These are phyloP conservation scores for Globisporangium rhizosaccharum DNA, from an alignment of 352 stramenopile species.

Conservation along the genomic window DNA sequence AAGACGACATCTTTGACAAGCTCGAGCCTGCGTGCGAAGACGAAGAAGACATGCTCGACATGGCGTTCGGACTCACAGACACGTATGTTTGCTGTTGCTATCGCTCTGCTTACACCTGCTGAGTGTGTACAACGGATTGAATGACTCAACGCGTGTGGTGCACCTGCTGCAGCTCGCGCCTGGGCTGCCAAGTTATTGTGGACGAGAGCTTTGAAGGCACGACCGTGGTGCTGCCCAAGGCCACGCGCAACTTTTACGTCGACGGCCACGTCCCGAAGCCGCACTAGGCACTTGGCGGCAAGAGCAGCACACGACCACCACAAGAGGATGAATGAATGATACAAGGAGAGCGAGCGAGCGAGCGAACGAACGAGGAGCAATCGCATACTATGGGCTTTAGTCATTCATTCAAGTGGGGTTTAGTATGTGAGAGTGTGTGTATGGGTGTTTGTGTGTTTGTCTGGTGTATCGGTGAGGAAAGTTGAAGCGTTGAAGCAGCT, in stretches of 20 bases:
- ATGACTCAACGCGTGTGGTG: background rate
- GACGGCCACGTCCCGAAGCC: conserved; percentile 97
- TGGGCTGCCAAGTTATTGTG: conserved; percentile 90
- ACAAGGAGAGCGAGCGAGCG: too few species aligned
- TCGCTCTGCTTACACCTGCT: background rate
- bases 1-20: conserved; percentile 88
- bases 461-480: too few species aligned
- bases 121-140: background rate
- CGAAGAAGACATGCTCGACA: conserved; percentile 99
- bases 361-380: too few species aligned
- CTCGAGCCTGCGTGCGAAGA: conserved; percentile 92
- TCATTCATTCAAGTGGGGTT: too few species aligned
- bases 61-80: conserved; percentile 97
- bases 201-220: conserved; percentile 88
- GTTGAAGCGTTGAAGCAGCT: too few species aligned
- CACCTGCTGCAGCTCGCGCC: conserved; percentile 66
- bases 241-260: conserved; percentile 99
- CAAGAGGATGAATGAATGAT: background rate
- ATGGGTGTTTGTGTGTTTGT: too few species aligned
- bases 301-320: background rate
- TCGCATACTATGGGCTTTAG: too few species aligned
- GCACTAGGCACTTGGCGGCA: conserved; percentile 56
- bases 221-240: conserved; percentile 90
- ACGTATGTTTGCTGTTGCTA: conserved; percentile 47
- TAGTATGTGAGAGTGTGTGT: too few species aligned